Base-by-base conservation (phyloP, 441 rosid genomes). In the Macaranga tanarius region DNA sequence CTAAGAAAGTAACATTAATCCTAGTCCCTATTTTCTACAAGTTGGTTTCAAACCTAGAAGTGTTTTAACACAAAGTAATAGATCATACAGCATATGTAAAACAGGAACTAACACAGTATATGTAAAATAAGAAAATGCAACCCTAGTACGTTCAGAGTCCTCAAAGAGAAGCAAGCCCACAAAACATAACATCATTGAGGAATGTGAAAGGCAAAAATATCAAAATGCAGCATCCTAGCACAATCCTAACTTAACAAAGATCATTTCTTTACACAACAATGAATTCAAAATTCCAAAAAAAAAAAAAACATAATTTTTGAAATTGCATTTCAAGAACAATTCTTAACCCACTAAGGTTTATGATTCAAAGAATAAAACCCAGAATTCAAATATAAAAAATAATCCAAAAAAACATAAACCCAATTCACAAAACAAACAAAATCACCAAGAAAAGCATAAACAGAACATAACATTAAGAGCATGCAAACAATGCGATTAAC, bases 401-500 rank as follows among this genome's bases (percentile, higher is more conserved):
- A 54, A 64, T 13, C 38, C 12, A 22, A 26, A 67, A 60, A 51
- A 42, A 23, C 31, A 68, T 31, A 26, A 22, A 73, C 20, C 17
- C 16, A n/a, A 31, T 4, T 61, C 62, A 59, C 44, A 10, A 71
- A 70, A 55, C 72, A 34, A 50, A 77, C 25, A 40, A 61, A 60
- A 67, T 15, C 51, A 7, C 26, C 62, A 52, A 22, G 23, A 69
- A 73, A 62, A 31, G n/a, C 72, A 19, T 19, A 47, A 22, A 62
- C 38, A 5, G 38, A 42, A 42, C 40, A 40, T 20, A 20, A 62
- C 8, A 12, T 70, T 54, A 69, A 17, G 6, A 71, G 69, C 70
- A 65, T 57, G 70, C 80, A 78, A 23, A 56, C 67, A 76, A 73
- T 68, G 71, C 62, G 79, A 72, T 65, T 44, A 55, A 77, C 65